Base-by-base conservation (phyloP, 2,329 filamentous ascomycete genomes). In the Sphaerulina vaccinii region DNA sequence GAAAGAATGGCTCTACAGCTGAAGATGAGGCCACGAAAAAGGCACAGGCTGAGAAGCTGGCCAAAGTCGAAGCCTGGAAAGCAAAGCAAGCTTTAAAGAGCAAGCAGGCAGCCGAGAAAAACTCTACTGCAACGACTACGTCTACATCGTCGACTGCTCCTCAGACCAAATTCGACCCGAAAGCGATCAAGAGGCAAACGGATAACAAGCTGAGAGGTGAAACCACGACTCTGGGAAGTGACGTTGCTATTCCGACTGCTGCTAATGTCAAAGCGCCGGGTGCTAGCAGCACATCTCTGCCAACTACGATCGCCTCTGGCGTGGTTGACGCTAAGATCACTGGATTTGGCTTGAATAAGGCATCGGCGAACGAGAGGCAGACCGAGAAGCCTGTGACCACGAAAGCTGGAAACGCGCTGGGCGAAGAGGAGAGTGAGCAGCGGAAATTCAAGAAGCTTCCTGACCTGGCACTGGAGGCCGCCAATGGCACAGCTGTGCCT, bases 361-460 rank as follows among this genome's bases (percentile, higher is more conserved):
- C 81, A 36, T n/a, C n/a, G n/a, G 77, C 77, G 45, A 71, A 75
- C 42, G 89, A 90, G 47, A 70, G 70, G 18, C 86, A 52, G 15
- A 44, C 54, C 19, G 57, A 64, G n/a, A 90, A 88, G 64, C 70
- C 80, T 3, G 76, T 81, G 3, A 76, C 82, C 16, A 90, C 89
- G 66, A 86, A 85, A 61, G 41, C 59, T 15, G 90, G 88, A 55
- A 76, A 95, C 18, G 85, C 90, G 62, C 85, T 96, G 62, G 91
- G 88, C 55, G 92, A 96, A 65, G 92, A 96, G 63, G 89, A 95
- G 64, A 85, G 84, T 24, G 87, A 86, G 2, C 85, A 88, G 66
- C 88, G 90, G 68, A 96, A 95, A 74, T 81, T 99, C 59, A 90
- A 90, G 67, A 93, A 91, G 73, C 83, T 99, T 55, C 91, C 92